These are phyloP conservation scores for Geopyxis carbonaria DNA, from an alignment of 495 filamentous ascomycete species.

Conservation along the genomic window DNA sequence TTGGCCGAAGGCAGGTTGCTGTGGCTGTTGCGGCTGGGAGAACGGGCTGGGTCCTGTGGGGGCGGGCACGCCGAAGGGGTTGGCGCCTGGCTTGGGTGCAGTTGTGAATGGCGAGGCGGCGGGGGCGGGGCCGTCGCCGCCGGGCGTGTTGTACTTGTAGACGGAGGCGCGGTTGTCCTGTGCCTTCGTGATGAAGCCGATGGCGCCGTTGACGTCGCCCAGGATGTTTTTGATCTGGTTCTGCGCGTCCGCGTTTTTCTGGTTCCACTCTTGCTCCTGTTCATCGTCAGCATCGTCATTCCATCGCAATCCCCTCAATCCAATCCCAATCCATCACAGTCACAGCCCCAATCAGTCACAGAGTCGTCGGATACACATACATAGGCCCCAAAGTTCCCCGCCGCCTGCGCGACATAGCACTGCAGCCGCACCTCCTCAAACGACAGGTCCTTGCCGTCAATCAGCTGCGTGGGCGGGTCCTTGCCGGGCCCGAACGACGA, in stretches of 20 bases:
- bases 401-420: slow-evolving; percentile 17
- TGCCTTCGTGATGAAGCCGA: slow-evolving; percentile 18
- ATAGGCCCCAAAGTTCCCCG: slow-evolving; percentile 14
- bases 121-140: neutral
- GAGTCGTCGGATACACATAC: slow-evolving; percentile 5
- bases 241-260: slow-evolving; percentile 14
- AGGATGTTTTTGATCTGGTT: slow-evolving; percentile 22
- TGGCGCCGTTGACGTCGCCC: slow-evolving; percentile 16
- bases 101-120: neutral
- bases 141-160: slow-evolving; percentile 5
- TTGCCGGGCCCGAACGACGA: slow-evolving; percentile 25
- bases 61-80: slow-evolving; percentile 4
- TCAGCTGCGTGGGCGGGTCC: slow-evolving; percentile 22
- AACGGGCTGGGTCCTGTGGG: slow-evolving; percentile 5
- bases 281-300: slow-evolving; percentile 8
- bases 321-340: too few relatives aligned
- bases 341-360: neutral
- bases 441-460: slow-evolving; percentile 24
- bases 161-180: slow-evolving; percentile 15
- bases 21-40: slow-evolving; percentile 6
- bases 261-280: slow-evolving; percentile 19
- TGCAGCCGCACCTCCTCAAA: slow-evolving; percentile 21
- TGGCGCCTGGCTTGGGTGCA: neutral
- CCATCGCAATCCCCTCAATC: too few relatives aligned
- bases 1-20: slow-evolving; percentile 29